Percentiles rank a stretch among this genome's conserved stretches.
Conservation (phyloP, 208 protist genomes). For the Crithidia fasciculata region DNA sequence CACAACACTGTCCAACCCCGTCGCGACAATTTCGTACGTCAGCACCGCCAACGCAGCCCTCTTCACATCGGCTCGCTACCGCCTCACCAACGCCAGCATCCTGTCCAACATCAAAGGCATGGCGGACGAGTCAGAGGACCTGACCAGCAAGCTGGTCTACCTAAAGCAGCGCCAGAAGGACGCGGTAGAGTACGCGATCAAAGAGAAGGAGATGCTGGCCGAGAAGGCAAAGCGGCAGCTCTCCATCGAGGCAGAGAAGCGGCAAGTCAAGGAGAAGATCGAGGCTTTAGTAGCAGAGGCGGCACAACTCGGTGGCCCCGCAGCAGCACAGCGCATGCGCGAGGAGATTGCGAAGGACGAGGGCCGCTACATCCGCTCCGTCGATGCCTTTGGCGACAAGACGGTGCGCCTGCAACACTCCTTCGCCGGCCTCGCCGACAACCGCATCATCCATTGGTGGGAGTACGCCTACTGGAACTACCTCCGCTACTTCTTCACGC, state of each 20-base stretch:
- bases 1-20: neutral
- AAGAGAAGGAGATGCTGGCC: constrained; percentile 78
- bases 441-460: constrained; percentile 89
- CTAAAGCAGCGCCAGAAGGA: constrained; percentile 74
- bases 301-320: constrained; percentile 47
- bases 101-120: constrained; percentile 73
- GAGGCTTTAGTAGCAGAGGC: constrained; percentile 65
- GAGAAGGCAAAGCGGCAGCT: constrained; percentile 81
- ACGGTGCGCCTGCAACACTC: constrained; percentile 85
- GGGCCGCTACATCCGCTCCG: constrained; percentile 71
- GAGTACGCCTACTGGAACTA: constrained; percentile 90
- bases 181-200: constrained; percentile 71
- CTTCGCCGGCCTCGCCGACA: constrained; percentile 85
- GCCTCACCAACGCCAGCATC: constrained; percentile 78
- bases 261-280: constrained; percentile 49
- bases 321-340: constrained; percentile 59
- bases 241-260: constrained; percentile 46
- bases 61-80: constrained; percentile 25
- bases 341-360: constrained; percentile 53
- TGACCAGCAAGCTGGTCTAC: constrained; percentile 82
- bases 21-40: neutral
- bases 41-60: neutral
- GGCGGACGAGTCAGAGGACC: constrained; percentile 67
- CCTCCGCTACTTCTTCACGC: constrained; percentile 89
- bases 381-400: constrained; percentile 87